Percentiles rank a stretch among this genome's conserved stretches.
phyloP scores from a whole-genome alignment of 2,329 filamentous ascomycete genomes.

The Venturia pyrina region DNA sequence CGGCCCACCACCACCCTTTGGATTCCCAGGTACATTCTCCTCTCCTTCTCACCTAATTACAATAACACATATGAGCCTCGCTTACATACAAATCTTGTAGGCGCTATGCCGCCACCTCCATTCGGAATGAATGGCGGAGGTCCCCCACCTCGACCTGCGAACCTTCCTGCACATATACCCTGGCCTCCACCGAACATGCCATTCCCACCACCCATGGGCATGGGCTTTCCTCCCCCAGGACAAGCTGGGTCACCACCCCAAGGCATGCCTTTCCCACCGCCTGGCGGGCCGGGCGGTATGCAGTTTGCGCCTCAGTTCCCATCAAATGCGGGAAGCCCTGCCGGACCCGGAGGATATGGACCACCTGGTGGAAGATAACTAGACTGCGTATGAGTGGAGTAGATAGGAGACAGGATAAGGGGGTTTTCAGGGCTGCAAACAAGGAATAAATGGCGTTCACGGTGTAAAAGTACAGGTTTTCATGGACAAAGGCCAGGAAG shows the following conservation, averaged over 20 bases:
- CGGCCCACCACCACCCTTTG: constrained; percentile 45
- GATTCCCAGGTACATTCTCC: constrained; percentile 47
- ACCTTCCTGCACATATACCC: constrained; percentile 9
- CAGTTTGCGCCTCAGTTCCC: constrained; percentile 20
- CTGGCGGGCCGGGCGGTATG: constrained; percentile 14
- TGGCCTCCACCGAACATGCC: constrained; percentile 23
- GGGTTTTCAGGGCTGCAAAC: background rate
- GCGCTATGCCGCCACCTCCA: constrained; percentile 18
- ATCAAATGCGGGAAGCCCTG: constrained; percentile 16
- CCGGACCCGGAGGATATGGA: constrained; percentile 1
- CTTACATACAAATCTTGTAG: constrained; percentile 27
- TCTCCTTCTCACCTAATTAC: constrained; percentile 13
- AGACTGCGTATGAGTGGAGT: background rate
- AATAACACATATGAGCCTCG: constrained; percentile 19
- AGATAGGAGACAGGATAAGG: background rate
- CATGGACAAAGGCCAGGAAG: background rate
- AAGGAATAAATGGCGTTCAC: background rate
- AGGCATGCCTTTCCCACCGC: constrained; percentile 20
- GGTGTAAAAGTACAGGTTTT: constrained; percentile 2
- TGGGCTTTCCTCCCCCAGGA: constrained; percentile 20
- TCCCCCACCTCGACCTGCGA: constrained; percentile 21
- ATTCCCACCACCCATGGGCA: constrained; percentile 20
- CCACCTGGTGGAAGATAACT: constrained; percentile 5
- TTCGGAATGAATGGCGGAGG: constrained; percentile 20
- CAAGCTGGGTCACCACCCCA: constrained; percentile 20